Evolutionary conservation across 2,329 filamentous ascomycete genomes (phyloP).

Genomic region (Stachybotrys chartarum): DNA sequence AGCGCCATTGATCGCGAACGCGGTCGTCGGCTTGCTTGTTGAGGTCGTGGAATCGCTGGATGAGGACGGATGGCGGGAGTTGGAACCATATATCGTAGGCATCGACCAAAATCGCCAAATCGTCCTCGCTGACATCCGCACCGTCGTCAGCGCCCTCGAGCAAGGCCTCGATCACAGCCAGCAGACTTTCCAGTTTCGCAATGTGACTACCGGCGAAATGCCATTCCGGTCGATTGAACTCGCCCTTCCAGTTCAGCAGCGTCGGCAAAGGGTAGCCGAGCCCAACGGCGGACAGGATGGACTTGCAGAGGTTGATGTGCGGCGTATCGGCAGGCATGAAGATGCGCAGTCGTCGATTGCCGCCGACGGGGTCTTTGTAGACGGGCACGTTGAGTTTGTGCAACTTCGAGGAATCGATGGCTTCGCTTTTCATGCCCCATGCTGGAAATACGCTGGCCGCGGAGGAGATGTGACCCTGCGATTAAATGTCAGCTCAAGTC

Average conservation of each 20-base stretch:
- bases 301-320: conserved; percentile 29
- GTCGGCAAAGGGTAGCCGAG: conserved; percentile 29
- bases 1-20: conserved; percentile 14
- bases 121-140: conserved; percentile 16
- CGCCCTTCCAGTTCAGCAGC: conserved; percentile 28
- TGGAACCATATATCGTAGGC: conserved; percentile 33
- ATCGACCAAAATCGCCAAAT: conserved; percentile 28
- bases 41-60: conserved; percentile 26
- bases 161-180: conserved; percentile 20
- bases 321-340: conserved; percentile 31
- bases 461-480: background rate
- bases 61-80: conserved; percentile 27
- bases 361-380: conserved; percentile 1
- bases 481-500: background rate
- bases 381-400: conserved; percentile 5
- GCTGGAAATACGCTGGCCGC: background rate
- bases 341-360: conserved; percentile 21
- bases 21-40: conserved; percentile 25
- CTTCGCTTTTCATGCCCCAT: background rate
- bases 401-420: conserved; percentile 3
- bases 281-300: conserved; percentile 28
- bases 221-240: conserved; percentile 28
- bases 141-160: conserved; percentile 10
- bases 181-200: conserved; percentile 27
- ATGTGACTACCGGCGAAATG: conserved; percentile 30